Conservation (phyloP, 2,329 filamentous ascomycete species). For the Ophiobolus disseminans region DNA sequence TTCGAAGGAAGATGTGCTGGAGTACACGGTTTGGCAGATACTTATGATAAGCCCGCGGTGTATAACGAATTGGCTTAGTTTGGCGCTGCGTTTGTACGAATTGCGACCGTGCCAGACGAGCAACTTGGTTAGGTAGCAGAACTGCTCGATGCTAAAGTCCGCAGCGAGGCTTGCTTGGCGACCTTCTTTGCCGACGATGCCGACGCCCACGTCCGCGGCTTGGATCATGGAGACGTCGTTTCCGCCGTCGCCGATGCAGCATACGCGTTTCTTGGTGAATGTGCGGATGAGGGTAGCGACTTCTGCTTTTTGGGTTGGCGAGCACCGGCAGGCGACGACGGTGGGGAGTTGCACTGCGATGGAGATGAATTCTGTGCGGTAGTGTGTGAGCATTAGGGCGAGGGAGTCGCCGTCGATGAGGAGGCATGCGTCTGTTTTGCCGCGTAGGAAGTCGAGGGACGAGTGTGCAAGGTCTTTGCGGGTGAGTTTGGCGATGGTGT, state of each 20-base stretch:
- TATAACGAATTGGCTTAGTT: conserved; percentile 97
- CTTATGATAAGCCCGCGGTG: conserved; percentile 94
- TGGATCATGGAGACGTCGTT: conserved; percentile 99
- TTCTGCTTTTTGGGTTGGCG: conserved; percentile 95
- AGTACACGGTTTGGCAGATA: conserved; percentile 97
- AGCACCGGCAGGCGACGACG: conserved; percentile 95
- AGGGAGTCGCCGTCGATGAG: conserved; percentile 95
- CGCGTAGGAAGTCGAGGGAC: conserved; percentile 84
- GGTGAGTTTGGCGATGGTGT: conserved; percentile 86
- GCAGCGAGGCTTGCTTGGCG: conserved; percentile 92
- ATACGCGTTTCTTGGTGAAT: conserved; percentile 92
- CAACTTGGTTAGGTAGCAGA: conserved; percentile 91
- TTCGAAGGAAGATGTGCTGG: conserved; percentile 89
- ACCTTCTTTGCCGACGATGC: conserved; percentile 97
- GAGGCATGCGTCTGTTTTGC: conserved; percentile 84
- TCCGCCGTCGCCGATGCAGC: conserved; percentile 96
- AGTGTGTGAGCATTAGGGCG: conserved; percentile 80
- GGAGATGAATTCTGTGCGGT: conserved; percentile 84
- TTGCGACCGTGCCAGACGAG: conserved; percentile 99
- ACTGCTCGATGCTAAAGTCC: conserved; percentile 96
- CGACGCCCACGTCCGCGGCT: conserved; percentile 95
- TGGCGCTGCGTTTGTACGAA: conserved; percentile 93
- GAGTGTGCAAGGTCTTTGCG: conserved; percentile 86
- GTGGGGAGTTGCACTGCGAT: conserved; percentile 86
- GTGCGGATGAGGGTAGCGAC: conserved; percentile 88